Conservation (phyloP, 345 rosid genomes). For the Carallia pectinifolia region DNA sequence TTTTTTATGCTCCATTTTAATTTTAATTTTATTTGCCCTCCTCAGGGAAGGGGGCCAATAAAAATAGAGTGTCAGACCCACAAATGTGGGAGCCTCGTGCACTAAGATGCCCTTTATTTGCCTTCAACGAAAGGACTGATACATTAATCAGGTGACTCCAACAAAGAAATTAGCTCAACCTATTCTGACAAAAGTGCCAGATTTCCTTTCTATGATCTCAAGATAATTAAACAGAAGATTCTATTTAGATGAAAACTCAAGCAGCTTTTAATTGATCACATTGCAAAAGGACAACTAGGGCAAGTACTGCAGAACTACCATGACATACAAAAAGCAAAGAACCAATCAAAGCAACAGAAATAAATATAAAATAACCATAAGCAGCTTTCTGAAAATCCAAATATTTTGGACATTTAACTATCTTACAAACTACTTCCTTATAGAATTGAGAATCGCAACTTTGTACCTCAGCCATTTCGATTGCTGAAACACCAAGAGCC, state of each 20-base stretch:
- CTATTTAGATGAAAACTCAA: background rate
- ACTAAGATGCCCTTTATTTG: no score
- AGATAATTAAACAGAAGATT: background rate
- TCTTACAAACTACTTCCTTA: background rate
- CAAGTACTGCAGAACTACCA: background rate
- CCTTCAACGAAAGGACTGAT: no score
- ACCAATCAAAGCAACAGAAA: no score
- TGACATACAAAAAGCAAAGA: background rate
- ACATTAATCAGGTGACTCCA: no score
- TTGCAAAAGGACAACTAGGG: background rate
- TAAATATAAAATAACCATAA: background rate
- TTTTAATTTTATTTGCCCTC: no score
- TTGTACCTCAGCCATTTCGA: conserved; percentile 99
- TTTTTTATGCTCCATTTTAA: no score
- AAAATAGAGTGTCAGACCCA: no score
- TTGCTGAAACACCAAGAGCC: conserved; percentile 99
- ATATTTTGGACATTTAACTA: background rate
- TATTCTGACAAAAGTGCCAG: background rate
- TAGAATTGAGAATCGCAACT: conserved; percentile 11
- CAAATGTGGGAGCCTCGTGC: no score
- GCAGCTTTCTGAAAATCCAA: background rate
- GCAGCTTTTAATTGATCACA: background rate
- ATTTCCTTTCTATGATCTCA: background rate
- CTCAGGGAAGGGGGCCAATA: no score
- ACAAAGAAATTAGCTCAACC: no score